Evolutionary conservation across 1,284 basidiomycete genomes (phyloP), one percentile per base, ranked within the genome.

Genomic region (Ceratobasidium theobromae): DNA sequence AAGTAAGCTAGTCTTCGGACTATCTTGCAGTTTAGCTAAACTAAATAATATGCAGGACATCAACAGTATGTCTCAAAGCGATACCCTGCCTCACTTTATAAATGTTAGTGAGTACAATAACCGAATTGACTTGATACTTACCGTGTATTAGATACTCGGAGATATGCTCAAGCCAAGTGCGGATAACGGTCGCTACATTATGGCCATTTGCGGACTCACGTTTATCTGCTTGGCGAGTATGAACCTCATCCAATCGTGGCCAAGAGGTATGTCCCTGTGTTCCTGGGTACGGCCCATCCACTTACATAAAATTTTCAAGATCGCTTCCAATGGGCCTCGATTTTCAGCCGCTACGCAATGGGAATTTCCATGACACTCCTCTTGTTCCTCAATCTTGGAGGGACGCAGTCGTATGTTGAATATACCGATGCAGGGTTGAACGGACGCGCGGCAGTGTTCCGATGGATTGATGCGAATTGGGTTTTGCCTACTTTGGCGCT

Each of bases 221-320:
- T 53, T 65, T 32, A 65, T 53, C 43, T 65, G 8, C 27, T n/a
- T 65, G 8, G 62, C 51, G 25, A 65, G 45, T 11, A n/a, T 65
- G 25, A 65, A 65, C 23, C 21, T 65, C 5, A 65, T 65, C 16
- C 62, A 65, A 38, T 38, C 35, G 35, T 38, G 35, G 35, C 35
- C 35, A 38, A 38, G 35, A 38, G 35, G 35, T 38, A 8, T 38
- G 35, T 27, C 18, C 4, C 18, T 23, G 18, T 25, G 27, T 2
- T 9, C 6, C 18, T 49, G 6, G 25, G 5, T 14, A 3, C 6
- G 2, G 8, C 9, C 8, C 35, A 8, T 16, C 35, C 35, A 8
- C 35, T 16, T 16, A 8, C n/a, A n/a, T n/a, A n/a, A n/a, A n/a
- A n/a, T n/a, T n/a, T n/a, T n/a, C n/a, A n/a, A 58, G 57, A 62